Evolutionary conservation across 2,329 filamentous ascomycete species (phyloP).

Genomic region (Nothopassalora personata): DNA sequence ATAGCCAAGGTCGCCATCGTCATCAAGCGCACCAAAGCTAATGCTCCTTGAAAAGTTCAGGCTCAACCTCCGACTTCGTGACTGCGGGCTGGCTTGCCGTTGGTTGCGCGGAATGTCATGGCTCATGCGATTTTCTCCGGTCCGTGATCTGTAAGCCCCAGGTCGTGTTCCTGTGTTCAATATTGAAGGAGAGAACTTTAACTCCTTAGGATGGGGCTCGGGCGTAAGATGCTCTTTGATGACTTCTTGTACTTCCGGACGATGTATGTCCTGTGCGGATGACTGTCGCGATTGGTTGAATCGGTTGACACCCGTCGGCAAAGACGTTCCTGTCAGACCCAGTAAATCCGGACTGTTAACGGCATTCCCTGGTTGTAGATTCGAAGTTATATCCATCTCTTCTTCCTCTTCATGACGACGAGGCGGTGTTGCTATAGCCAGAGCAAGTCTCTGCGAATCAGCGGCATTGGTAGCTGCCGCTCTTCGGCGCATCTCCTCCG

Average conservation of each 20-base stretch:
- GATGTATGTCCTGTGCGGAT: slow-evolving; percentile 37
- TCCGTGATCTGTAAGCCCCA: slow-evolving; percentile 18
- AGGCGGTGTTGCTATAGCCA: slow-evolving; percentile 18
- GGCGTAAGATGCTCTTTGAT: slow-evolving; percentile 20
- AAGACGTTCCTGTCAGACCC: slow-evolving; percentile 43
- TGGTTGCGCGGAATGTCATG: slow-evolving; percentile 21
- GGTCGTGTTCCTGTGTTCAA: slow-evolving; percentile 19
- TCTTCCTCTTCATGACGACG: slow-evolving; percentile 54
- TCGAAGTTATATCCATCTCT: slow-evolving; percentile 84
- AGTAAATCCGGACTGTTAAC: slow-evolving; percentile 60
- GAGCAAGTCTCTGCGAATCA: slow-evolving; percentile 7
- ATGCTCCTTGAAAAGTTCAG: slow-evolving; percentile 28
- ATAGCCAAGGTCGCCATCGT: slow-evolving; percentile 90
- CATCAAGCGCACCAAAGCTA: slow-evolving; percentile 42
- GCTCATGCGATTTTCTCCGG: slow-evolving; percentile 27
- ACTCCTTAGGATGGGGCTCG: slow-evolving; percentile 6
- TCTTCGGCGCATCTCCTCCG: slow-evolving; percentile 71
- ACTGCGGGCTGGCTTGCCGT: slow-evolving; percentile 18
- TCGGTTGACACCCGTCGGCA: slow-evolving; percentile 40
- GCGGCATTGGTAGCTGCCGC: slow-evolving; percentile 32
- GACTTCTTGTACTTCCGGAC: slow-evolving; percentile 21
- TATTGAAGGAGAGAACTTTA: slow-evolving; percentile 14
- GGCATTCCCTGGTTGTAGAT: slow-evolving; percentile 40
- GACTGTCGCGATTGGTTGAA: slow-evolving; percentile 46
- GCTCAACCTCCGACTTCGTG: slow-evolving; percentile 40